Evolutionary conservation across 192 early-diverging fungal species (phyloP).

Genomic region (Allomyces arbusculus): DNA sequence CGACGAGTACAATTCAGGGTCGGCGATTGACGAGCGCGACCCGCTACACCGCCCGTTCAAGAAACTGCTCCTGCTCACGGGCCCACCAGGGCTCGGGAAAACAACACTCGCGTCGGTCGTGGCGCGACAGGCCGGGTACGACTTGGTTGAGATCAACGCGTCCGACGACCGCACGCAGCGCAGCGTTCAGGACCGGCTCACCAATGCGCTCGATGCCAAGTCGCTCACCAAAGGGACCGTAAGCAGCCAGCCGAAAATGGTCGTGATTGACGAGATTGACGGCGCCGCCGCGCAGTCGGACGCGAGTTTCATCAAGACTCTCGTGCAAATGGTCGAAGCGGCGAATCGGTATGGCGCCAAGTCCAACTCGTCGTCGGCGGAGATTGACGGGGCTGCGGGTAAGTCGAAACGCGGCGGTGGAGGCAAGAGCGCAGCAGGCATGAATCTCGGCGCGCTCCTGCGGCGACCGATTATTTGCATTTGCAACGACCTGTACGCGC

Average conservation of each 20-base stretch:
- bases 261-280: conserved; percentile 94
- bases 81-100: conserved; percentile 87
- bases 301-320: conserved; percentile 60
- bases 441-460: conserved; percentile 17
- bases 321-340: conserved; percentile 36
- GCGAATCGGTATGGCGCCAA: no score
- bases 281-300: conserved; percentile 57
- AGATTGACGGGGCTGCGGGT: no score
- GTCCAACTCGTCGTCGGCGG: no score
- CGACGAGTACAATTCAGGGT: not conserved
- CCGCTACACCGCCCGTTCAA: conserved; percentile 17
- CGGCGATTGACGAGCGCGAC: conserved; percentile 5
- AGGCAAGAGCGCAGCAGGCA: conserved; percentile 11
- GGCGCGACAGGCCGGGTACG: conserved; percentile 75
- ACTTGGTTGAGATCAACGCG: conserved; percentile 83
- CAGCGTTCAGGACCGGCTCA: conserved; percentile 30
- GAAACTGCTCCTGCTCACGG: conserved; percentile 50
- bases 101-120: conserved; percentile 90
- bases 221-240: conserved; percentile 44
- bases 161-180: conserved; percentile 86
- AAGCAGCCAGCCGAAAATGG: conserved; percentile 45
- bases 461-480: conserved; percentile 92
- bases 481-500: conserved; percentile 90
- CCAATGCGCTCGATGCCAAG: conserved; percentile 54
- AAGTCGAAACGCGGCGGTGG: not conserved